phyloP scores from a whole-genome alignment of 805 yeast genomes.

The Sugiyamaella americana region DNA sequence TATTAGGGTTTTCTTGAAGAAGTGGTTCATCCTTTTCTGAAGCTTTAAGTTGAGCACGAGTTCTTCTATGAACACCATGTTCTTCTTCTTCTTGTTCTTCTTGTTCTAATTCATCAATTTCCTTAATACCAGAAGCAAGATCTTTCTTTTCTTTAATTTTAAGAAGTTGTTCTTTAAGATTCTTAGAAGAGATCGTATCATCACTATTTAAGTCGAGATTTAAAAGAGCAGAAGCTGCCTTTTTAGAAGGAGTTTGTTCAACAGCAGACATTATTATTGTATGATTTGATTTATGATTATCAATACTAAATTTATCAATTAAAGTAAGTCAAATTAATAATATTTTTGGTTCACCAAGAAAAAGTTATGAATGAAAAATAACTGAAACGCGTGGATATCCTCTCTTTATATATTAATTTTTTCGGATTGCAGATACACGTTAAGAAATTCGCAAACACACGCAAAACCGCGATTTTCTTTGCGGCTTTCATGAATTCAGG shows the following conservation, averaged over 20 bases:
- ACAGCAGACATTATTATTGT: slow-evolving; percentile 18
- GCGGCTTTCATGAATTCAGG: no score
- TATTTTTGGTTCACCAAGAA: background rate
- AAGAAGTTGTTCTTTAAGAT: slow-evolving; percentile 13
- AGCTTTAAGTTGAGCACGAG: slow-evolving; percentile 49
- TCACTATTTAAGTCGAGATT: slow-evolving; percentile 41
- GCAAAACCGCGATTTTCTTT: no score
- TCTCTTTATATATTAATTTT: no score
- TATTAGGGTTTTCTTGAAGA: slow-evolving; percentile 72
- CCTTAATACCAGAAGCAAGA: slow-evolving; percentile 4
- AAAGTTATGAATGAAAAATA: background rate
- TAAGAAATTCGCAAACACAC: no score
- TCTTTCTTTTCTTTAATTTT: slow-evolving; percentile 14
- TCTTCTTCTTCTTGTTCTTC: slow-evolving; percentile 5
- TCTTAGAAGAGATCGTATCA: slow-evolving; percentile 6
- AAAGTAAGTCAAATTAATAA: background rate
- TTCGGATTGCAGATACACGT: no score
- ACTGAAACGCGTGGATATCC: background rate
- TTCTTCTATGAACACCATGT: slow-evolving; percentile 11
- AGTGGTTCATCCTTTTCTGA: slow-evolving; percentile 86
- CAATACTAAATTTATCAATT: background rate
- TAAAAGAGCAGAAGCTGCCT: slow-evolving; percentile 51
- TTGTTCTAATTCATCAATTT: slow-evolving; percentile 10
- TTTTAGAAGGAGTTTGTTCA: slow-evolving; percentile 57
- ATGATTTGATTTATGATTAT: background rate